Evolutionary conservation across 2,329 filamentous ascomycete species (phyloP).

Genomic region (Chrysosporium keratinophilum): DNA sequence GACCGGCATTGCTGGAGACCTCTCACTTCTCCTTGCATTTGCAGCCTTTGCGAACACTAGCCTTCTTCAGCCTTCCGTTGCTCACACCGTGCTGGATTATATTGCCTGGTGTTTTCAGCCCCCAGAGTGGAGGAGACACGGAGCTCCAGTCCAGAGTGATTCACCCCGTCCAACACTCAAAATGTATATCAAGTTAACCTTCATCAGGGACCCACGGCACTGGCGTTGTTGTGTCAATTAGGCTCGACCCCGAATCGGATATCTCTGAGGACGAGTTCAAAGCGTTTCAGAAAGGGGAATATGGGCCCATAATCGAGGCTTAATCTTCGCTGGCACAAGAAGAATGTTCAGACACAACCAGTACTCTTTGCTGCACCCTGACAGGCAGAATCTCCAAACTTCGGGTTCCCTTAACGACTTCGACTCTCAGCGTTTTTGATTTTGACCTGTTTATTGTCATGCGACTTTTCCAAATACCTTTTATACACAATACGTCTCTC

Average conservation of each 20-base stretch:
- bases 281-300: slow-evolving; percentile 7
- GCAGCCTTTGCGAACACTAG: slow-evolving; percentile 20
- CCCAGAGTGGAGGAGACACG: slow-evolving; percentile 16
- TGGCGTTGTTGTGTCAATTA: slow-evolving; percentile 15
- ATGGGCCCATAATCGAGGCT: slow-evolving; percentile 11
- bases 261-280: neutral
- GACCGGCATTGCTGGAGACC: slow-evolving; percentile 16
- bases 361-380: neutral
- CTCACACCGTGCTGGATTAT: neutral
- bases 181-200: neutral
- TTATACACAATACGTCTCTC: no score
- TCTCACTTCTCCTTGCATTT: slow-evolving; percentile 20
- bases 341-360: no score
- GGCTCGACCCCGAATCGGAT: slow-evolving; percentile 8
- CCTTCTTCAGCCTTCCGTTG: neutral
- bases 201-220: slow-evolving; percentile 11
- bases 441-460: no score
- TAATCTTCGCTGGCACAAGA: neutral
- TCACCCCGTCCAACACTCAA: neutral
- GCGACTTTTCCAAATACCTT: no score
- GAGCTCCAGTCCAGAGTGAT: slow-evolving; percentile 13
- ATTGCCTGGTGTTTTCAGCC: slow-evolving; percentile 16
- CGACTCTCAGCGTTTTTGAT: no score
- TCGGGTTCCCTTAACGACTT: no score
- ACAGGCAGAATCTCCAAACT: neutral